Percentiles rank a stretch among this genome's conserved stretches.
phyloP scores from a whole-genome alignment of 495 filamentous ascomycete genomes.

The Xylaria palmicola region DNA sequence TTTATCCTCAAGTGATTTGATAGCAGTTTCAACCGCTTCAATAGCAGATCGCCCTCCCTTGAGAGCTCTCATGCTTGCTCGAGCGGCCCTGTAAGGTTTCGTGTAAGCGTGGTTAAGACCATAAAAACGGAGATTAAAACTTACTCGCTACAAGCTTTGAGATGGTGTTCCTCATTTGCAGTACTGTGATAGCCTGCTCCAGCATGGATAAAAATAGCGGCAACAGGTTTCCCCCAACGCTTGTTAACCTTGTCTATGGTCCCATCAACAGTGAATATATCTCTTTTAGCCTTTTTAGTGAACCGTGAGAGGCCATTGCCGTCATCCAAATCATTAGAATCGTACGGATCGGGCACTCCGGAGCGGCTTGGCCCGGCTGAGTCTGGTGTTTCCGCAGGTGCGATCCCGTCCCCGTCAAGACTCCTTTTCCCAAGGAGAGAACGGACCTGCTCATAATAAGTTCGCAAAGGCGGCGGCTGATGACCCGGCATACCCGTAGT shows the following conservation, averaged over 20 bases:
- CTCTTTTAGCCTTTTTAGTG: background rate
- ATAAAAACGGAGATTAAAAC: conserved; percentile 30
- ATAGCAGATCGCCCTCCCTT: conserved; percentile 74
- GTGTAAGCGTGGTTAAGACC: background rate
- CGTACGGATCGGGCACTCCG: background rate
- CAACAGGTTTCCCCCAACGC: conserved; percentile 30
- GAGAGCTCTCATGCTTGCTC: conserved; percentile 74
- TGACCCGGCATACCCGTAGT: background rate
- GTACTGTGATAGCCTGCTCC: conserved; percentile 92
- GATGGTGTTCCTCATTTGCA: conserved; percentile 78
- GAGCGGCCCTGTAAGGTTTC: conserved; percentile 62
- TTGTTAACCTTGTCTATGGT: conserved; percentile 19
- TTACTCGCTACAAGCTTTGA: conserved; percentile 84
- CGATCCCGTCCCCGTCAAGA: background rate
- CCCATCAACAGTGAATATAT: conserved; percentile 21
- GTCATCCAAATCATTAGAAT: background rate
- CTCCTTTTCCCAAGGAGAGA: conserved; percentile 4
- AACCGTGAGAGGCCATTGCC: background rate
- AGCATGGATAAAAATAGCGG: conserved; percentile 90
- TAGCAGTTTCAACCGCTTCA: conserved; percentile 89
- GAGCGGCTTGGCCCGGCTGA: background rate
- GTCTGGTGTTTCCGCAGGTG: background rate
- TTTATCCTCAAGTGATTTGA: conserved; percentile 82
- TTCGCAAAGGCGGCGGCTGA: background rate
- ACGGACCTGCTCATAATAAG: conserved; percentile 9